Base-by-base conservation (phyloP, 1,284 basidiomycete genomes). In the Vanrija sp. region DNA sequence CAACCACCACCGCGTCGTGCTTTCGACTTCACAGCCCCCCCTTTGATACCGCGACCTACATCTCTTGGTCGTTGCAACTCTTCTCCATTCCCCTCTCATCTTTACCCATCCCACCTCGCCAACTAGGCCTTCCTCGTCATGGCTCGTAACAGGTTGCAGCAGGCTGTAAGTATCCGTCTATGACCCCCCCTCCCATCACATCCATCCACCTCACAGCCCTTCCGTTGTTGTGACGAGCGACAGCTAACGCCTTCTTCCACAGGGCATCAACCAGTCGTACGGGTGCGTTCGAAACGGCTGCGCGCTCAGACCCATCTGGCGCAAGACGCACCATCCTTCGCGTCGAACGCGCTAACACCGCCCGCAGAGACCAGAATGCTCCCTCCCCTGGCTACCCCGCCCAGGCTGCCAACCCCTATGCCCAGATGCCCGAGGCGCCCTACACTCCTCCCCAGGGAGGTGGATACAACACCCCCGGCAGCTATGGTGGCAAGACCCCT, bases 401-500 rank as follows among this genome's bases (percentile, higher is more conserved):
- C 24, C 61, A 61, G 10, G 51, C 61, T 23, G 47, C 43, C 36
- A 72, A 72, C 61, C 69, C 66, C 10, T 73, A 73, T 54, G 65
- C 68, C 12, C 65, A 68, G 44, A 64, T 65, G 47, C 55, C 53
- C 48, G 55, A 51, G 49, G 51, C 48, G 47, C 42, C 45, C 41
- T 39, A 41, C 46, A 10, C 41, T 31, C 39, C 45, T 37, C 39
- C 57, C 22, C 58, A 51, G 20, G 59, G 44, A 39, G 61, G 56
- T 20, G 48, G 56, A 47, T 60, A 63, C 63, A 55, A 51, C 51
- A 48, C 57, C 47, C 43, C 41, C 51, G 58, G 62, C 50, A 45
- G 57, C 41, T 35, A 54, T 45, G 46, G 53, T 54, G 41, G 50
- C 54, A 50, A 53, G 23, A 60, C 61, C 20, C 71, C 72, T 57